Evolutionary conservation across 2,329 filamentous ascomycete species (phyloP).

Genomic region (Intubia oerlemansii): DNA sequence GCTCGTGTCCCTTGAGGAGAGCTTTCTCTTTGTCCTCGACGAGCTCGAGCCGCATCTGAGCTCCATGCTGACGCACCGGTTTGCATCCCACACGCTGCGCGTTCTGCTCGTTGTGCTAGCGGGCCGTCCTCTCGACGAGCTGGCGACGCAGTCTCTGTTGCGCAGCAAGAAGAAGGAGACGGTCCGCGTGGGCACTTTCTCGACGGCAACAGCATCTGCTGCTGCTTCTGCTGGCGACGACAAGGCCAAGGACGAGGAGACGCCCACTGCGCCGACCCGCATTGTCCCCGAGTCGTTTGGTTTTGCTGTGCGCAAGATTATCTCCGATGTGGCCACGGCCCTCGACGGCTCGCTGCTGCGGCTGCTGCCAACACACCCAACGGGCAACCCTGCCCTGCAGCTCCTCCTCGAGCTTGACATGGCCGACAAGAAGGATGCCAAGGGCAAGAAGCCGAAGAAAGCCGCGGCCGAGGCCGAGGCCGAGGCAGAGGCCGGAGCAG

Average conservation of each 20-base stretch:
- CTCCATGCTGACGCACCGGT: slow-evolving; percentile 66
- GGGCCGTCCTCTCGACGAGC: slow-evolving; percentile 55
- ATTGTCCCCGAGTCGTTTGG: slow-evolving; percentile 62
- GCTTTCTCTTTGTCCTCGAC: slow-evolving; percentile 65
- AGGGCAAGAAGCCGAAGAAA: slow-evolving; percentile 13
- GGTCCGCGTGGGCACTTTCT: slow-evolving; percentile 33
- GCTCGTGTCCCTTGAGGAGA: slow-evolving; percentile 52
- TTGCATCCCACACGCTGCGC: slow-evolving; percentile 77
- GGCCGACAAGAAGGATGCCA: slow-evolving; percentile 45
- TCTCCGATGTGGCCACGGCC: slow-evolving; percentile 50
- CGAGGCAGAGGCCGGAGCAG: not conserved
- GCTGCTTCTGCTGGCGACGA: not conserved
- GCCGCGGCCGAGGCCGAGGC: slow-evolving; percentile 12
- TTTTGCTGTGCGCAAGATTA: slow-evolving; percentile 59
- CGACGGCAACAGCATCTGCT: slow-evolving; percentile 21
- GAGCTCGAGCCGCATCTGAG: slow-evolving; percentile 75
- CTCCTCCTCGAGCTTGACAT: slow-evolving; percentile 76
- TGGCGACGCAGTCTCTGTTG: slow-evolving; percentile 48
- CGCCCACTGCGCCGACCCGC: slow-evolving; percentile 11
- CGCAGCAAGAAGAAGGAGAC: slow-evolving; percentile 89
- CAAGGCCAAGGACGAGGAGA: not conserved
- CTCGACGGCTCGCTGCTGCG: slow-evolving; percentile 65
- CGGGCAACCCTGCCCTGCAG: slow-evolving; percentile 85
- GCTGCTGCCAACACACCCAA: slow-evolving; percentile 68
- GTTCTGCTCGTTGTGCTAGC: slow-evolving; percentile 73